Conservation (phyloP, 805 yeast genomes). For the Phaffomyces thermotolerans region DNA sequence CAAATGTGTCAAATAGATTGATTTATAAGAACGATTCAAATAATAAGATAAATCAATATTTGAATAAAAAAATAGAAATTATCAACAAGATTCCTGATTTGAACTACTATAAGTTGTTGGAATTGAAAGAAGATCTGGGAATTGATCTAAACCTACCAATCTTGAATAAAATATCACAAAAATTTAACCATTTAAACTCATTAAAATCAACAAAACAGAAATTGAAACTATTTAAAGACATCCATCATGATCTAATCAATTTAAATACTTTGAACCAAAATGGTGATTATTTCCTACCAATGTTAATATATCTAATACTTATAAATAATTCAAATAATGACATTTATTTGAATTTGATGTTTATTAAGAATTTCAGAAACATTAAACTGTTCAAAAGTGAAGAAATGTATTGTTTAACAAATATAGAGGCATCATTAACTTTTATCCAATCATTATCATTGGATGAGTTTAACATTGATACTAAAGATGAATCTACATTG, state of each 20-base stretch:
- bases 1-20: constrained; percentile 11
- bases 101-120: constrained; percentile 14
- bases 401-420: constrained; percentile 20
- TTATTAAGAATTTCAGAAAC: constrained; percentile 20
- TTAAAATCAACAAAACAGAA: constrained; percentile 15
- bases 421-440: constrained; percentile 22
- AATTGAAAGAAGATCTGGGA: neutral
- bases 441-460: constrained; percentile 12
- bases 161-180: constrained; percentile 5
- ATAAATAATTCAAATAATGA: constrained; percentile 10
- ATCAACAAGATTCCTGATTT: constrained; percentile 11
- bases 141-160: constrained; percentile 7
- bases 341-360: constrained; percentile 16
- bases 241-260: constrained; percentile 15
- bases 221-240: constrained; percentile 5
- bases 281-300: constrained; percentile 21
- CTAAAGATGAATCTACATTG: constrained; percentile 8
- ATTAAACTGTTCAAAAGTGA: constrained; percentile 10
- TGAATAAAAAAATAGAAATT: constrained; percentile 11
- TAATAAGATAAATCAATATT: constrained; percentile 11
- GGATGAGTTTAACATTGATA: constrained; percentile 9
- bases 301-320: constrained; percentile 18
- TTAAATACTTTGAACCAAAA: constrained; percentile 2
- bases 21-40: constrained; percentile 13
- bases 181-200: constrained; percentile 4